Evolutionary conservation across 2,329 filamentous ascomycete genomes (phyloP).

Genomic region (Ophiostoma perfectum): DNA sequence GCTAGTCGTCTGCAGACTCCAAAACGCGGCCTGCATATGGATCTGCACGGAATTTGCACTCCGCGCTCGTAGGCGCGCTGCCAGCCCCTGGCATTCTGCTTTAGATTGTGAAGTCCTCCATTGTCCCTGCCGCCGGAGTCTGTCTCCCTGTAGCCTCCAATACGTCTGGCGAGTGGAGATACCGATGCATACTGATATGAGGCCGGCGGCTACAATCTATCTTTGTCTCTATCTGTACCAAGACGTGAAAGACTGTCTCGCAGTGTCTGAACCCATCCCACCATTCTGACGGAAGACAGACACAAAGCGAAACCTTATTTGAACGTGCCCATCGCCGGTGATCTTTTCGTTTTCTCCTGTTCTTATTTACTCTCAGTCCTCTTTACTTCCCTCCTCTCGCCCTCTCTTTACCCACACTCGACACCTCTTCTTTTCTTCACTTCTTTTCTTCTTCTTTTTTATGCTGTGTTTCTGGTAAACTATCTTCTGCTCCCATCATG

Average conservation of each 20-base stretch:
- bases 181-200: not conserved
- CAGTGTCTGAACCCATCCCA: not conserved
- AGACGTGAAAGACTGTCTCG: not conserved
- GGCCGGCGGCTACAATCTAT: slow-evolving; percentile 4
- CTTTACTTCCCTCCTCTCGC: not conserved
- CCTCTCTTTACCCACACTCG: not conserved
- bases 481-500: slow-evolving; percentile 16
- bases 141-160: not conserved
- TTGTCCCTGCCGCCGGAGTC: not conserved
- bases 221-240: not conserved
- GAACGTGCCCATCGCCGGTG: not conserved
- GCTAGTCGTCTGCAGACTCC: not conserved
- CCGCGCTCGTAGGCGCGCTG: not conserved
- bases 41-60: not conserved
- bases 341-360: not conserved
- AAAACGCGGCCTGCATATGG: not conserved
- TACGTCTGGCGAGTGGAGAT: not conserved
- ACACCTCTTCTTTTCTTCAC: not conserved
- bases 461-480: slow-evolving; percentile 16
- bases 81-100: not conserved
- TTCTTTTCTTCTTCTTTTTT: not conserved
- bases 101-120: not conserved
- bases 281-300: not conserved
- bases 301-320: not conserved
- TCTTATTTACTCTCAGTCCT: not conserved